Conservation (phyloP, 768 basidiomycete genomes). For the Plicaturopsis crispa region DNA sequence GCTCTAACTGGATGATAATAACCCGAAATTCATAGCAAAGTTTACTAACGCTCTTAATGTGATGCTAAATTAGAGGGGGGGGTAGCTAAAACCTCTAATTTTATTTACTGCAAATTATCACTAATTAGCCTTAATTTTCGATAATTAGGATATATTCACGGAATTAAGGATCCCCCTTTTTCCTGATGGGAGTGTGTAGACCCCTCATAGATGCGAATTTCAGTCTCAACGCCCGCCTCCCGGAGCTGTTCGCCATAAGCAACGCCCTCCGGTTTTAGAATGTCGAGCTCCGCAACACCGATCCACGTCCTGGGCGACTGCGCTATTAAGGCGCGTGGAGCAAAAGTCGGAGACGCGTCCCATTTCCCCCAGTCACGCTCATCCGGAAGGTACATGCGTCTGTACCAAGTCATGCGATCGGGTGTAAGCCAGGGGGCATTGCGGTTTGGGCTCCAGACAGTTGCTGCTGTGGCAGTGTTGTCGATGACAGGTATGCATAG, state of each 20-base stretch:
- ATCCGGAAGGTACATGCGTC: slow-evolving; percentile 59
- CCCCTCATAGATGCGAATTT: slow-evolving; percentile 51
- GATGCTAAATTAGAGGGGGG: too few relatives aligned
- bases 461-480: slow-evolving; percentile 46
- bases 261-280: slow-evolving; percentile 59
- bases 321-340: slow-evolving; percentile 43
- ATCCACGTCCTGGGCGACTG: slow-evolving; percentile 54
- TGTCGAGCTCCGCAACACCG: slow-evolving; percentile 57
- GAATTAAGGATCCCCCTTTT: too few relatives aligned
- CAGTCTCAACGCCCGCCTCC: slow-evolving; percentile 42
- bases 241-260: slow-evolving; percentile 52
- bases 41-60: too few relatives aligned
- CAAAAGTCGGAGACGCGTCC: slow-evolving; percentile 65
- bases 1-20: too few relatives aligned
- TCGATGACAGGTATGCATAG: slow-evolving; percentile 68
- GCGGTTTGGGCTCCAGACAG: slow-evolving; percentile 50
- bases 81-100: too few relatives aligned
- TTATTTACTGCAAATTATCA: too few relatives aligned
- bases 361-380: slow-evolving; percentile 51
- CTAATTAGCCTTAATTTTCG: too few relatives aligned
- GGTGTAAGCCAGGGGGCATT: slow-evolving; percentile 50
- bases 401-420: slow-evolving; percentile 70
- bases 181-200: too few relatives aligned
- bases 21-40: too few relatives aligned
- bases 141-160: too few relatives aligned